Conservation (phyloP, 2,329 filamentous ascomycete genomes). For the Aspergillus floridensis region DNA sequence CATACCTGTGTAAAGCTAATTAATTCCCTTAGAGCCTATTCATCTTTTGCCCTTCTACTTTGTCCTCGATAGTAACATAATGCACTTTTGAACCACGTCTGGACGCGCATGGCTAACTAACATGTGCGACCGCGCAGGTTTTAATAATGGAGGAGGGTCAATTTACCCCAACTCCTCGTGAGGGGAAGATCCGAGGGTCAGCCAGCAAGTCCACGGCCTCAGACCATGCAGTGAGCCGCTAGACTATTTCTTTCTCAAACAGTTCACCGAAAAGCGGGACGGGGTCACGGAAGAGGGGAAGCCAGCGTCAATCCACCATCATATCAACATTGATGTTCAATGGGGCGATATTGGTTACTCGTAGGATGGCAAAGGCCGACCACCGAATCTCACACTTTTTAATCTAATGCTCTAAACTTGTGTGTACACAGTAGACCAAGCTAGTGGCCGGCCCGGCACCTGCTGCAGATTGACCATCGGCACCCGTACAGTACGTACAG, state of each 20-base stretch:
- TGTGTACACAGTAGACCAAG: neutral
- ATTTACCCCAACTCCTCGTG: slow-evolving; percentile 31
- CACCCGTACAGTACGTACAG: neutral
- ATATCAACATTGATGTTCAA: neutral
- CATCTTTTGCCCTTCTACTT: no score
- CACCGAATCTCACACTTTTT: neutral
- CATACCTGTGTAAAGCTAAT: no score
- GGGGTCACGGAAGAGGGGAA: slow-evolving; percentile 3
- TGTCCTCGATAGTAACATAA: neutral
- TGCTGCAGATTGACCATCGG: neutral
- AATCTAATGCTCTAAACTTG: neutral
- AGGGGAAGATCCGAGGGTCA: slow-evolving; percentile 22
- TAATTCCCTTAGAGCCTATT: no score
- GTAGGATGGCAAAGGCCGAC: no score
- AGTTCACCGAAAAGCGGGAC: slow-evolving; percentile 21
- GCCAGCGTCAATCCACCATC: neutral
- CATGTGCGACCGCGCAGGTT: no score
- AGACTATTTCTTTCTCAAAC: slow-evolving; percentile 13
- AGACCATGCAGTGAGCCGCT: slow-evolving; percentile 13
- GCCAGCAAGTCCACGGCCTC: slow-evolving; percentile 4
- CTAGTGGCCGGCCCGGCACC: neutral
- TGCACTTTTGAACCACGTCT: neutral
- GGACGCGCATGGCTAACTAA: neutral
- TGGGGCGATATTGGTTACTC: neutral
- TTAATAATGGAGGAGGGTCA: neutral